A percentile compares a stretch with the other conserved stretches of the same genome.
These are phyloP conservation scores for Colletotrichum godetiae DNA, from an alignment of 2,329 filamentous ascomycete species.

Conservation along the genomic window DNA sequence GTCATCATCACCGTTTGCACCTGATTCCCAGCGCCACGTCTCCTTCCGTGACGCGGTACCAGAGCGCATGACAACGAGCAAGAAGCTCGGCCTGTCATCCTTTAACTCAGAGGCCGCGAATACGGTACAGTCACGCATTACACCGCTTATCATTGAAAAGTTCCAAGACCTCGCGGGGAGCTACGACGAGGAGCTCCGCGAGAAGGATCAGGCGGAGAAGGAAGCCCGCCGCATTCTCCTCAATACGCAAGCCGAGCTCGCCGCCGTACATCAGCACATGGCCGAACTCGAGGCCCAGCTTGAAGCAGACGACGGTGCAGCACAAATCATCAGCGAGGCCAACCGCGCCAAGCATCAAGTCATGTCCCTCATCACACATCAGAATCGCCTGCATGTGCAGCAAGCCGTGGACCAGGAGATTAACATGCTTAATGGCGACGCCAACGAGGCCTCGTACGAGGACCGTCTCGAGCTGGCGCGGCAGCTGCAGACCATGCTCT, in stretches of 20 bases:
- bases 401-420: slow-evolving; percentile 64
- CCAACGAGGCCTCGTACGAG: slow-evolving; percentile 58
- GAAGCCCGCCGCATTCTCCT: slow-evolving; percentile 75
- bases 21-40: slow-evolving; percentile 68
- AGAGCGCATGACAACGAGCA: slow-evolving; percentile 49
- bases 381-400: slow-evolving; percentile 64
- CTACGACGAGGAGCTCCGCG: slow-evolving; percentile 80
- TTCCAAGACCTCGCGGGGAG: slow-evolving; percentile 76
- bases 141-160: slow-evolving; percentile 76
- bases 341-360: slow-evolving; percentile 61
- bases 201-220: slow-evolving; percentile 76
- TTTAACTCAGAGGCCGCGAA: slow-evolving; percentile 75
- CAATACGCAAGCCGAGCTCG: slow-evolving; percentile 76
- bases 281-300: slow-evolving; percentile 66
- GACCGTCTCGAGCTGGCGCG: slow-evolving; percentile 69
- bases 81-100: slow-evolving; percentile 50
- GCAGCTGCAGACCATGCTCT: slow-evolving; percentile 66
- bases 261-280: slow-evolving; percentile 68
- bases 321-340: slow-evolving; percentile 62
- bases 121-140: slow-evolving; percentile 76
- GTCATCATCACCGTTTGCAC: slow-evolving; percentile 80
- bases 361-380: slow-evolving; percentile 60
- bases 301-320: slow-evolving; percentile 65
- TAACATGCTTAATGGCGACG: slow-evolving; percentile 58
- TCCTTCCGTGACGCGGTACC: slow-evolving; percentile 62